Percentiles rank a stretch among this genome's conserved stretches.
These are phyloP conservation scores for Pecoramyces ruminantium DNA, from an alignment of 192 early-diverging fungal species.

Conservation along the genomic window DNA sequence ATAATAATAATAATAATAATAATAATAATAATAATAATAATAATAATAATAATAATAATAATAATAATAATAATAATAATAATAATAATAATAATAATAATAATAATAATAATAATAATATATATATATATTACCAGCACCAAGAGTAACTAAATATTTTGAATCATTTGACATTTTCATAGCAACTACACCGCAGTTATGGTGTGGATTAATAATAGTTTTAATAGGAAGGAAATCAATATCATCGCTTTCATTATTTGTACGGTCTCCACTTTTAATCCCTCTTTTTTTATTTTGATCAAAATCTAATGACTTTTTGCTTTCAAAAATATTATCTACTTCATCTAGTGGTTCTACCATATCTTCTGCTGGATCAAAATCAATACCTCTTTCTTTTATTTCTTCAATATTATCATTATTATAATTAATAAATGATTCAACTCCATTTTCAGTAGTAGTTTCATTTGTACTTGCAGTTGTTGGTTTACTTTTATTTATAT, in stretches of 20 bases:
- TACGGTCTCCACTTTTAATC: not conserved
- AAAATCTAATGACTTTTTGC: not conserved
- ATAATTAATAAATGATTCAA: no score
- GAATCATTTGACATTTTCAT: slow-evolving; percentile 23
- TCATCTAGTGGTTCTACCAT: not conserved
- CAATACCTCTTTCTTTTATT: no score
- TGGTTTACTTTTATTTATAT: not conserved
- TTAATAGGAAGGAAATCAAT: slow-evolving; percentile 28
- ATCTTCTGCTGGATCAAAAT: not conserved
- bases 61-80: no score
- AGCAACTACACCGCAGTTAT: slow-evolving; percentile 17
- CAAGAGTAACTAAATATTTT: slow-evolving; percentile 30
- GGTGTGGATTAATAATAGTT: slow-evolving; percentile 33
- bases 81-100: no score
- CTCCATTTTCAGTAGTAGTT: not conserved
- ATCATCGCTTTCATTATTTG: not conserved
- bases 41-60: no score
- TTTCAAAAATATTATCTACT: not conserved
- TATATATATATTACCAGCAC: slow-evolving; percentile 15
- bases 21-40: no score
- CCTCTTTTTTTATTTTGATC: not conserved
- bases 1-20: no score
- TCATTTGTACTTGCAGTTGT: not conserved
- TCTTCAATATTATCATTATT: no score
- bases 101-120: not conserved